phyloP scores from a whole-genome alignment of 768 basidiomycete species.

The Lepiota brunneoincarnata region DNA sequence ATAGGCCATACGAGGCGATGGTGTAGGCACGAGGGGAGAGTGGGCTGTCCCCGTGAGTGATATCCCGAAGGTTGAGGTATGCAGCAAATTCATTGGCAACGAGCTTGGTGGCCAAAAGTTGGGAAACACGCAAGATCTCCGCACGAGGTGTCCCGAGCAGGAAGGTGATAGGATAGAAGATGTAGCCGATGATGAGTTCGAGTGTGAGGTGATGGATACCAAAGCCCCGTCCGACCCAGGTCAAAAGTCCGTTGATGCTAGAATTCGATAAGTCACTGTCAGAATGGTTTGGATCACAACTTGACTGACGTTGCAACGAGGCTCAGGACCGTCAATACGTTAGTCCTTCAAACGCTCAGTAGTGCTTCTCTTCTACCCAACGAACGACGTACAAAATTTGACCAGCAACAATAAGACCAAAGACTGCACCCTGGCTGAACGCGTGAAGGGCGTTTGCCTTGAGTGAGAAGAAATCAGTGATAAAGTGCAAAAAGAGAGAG shows the following conservation, averaged over 20 bases:
- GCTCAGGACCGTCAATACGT: constrained; percentile 82
- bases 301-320: constrained; percentile 59
- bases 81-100: constrained; percentile 87
- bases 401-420: constrained; percentile 84
- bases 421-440: constrained; percentile 80
- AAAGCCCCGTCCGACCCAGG: constrained; percentile 87
- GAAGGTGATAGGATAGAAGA: constrained; percentile 87
- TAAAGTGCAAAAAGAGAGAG: not conserved
- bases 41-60: constrained; percentile 43
- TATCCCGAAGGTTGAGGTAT: constrained; percentile 56
- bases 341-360: constrained; percentile 45
- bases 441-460: constrained; percentile 84
- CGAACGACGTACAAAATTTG: constrained; percentile 66
- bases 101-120: constrained; percentile 83
- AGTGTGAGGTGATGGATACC: constrained; percentile 81
- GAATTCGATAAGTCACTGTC: not conserved
- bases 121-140: constrained; percentile 82
- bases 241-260: constrained; percentile 79
- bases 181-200: constrained; percentile 80
- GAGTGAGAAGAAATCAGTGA: not conserved
- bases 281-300: too few species aligned
- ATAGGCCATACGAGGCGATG: constrained; percentile 84
- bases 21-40: constrained; percentile 74
- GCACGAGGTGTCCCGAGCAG: constrained; percentile 72
- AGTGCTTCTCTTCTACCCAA: not conserved